A percentile compares a stretch with the other conserved stretches of the same genome.
phyloP scores from a whole-genome alignment of 495 filamentous ascomycete species.

The Aspergillus affinis region DNA sequence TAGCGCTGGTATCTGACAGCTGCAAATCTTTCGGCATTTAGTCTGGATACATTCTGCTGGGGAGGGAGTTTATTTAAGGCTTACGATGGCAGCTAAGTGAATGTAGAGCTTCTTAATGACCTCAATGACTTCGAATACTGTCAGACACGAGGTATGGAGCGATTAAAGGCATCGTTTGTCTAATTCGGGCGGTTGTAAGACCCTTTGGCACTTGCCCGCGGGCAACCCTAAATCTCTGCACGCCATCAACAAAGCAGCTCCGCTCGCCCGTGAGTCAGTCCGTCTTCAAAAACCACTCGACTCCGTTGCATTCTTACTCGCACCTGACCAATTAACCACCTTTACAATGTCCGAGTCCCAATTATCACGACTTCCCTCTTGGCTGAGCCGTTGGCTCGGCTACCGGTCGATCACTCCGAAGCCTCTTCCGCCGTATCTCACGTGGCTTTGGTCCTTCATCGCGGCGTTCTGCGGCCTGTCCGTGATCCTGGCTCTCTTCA shows the following conservation, averaged over 20 bases:
- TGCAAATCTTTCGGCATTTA: too few relatives aligned
- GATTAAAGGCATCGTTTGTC: background rate
- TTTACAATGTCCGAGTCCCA: background rate
- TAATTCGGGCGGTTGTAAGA: background rate
- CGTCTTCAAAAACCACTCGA: background rate
- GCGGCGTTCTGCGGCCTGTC: constrained; percentile 36
- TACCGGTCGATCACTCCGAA: constrained; percentile 30
- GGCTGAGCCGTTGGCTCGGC: constrained; percentile 41
- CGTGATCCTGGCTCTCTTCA: constrained; percentile 33
- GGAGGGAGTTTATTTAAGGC: too few relatives aligned
- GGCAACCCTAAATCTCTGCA: background rate
- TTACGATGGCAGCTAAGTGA: too few relatives aligned
- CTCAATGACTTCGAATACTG: background rate
- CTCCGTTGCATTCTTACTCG: background rate
- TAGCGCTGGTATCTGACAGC: background rate
- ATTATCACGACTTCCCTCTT: constrained; percentile 31
- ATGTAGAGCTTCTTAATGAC: too few relatives aligned
- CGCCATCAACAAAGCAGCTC: background rate
- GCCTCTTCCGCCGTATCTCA: constrained; percentile 23
- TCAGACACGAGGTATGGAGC: background rate
- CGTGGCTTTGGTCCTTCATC: constrained; percentile 37
- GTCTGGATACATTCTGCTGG: too few relatives aligned
- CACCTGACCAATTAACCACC: background rate
- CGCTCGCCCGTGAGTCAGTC: background rate
- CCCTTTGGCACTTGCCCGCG: too few relatives aligned